These are phyloP conservation scores for Mortierella sp. DNA, from an alignment of 371 early-diverging fungal genomes.

Conservation along the genomic window DNA sequence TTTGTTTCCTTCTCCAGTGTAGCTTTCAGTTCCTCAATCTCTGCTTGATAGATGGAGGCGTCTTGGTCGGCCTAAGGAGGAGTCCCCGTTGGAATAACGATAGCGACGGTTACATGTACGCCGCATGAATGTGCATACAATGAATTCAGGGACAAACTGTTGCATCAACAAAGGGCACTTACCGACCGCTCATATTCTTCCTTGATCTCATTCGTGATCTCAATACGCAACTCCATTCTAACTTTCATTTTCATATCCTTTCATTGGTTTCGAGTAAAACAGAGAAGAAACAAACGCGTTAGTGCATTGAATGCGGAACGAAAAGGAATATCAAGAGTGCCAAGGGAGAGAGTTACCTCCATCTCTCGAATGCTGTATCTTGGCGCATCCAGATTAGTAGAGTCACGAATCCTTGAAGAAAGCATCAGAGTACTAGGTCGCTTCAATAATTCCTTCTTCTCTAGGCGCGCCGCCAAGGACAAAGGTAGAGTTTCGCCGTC, in stretches of 20 bases:
- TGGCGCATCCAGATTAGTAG: slow-evolving; percentile 50
- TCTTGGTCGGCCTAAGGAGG: slow-evolving; percentile 52
- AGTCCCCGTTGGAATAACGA: too few species aligned
- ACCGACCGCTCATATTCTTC: slow-evolving; percentile 51
- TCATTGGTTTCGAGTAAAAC: neutral
- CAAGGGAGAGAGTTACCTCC: slow-evolving; percentile 31
- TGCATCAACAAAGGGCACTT: neutral
- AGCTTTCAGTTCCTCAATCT: slow-evolving; percentile 44
- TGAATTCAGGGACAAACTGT: neutral
- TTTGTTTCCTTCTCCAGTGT: slow-evolving; percentile 34
- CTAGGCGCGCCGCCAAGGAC: slow-evolving; percentile 5
- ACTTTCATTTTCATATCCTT: slow-evolving; percentile 55
- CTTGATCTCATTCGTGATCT: slow-evolving; percentile 52
- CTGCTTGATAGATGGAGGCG: slow-evolving; percentile 36
- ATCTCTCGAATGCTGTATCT: slow-evolving; percentile 52
- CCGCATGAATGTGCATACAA: neutral
- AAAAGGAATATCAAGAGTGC: neutral
- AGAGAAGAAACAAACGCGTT: neutral
- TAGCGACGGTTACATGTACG: too few species aligned
- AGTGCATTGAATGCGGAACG: neutral
- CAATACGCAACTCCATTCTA: slow-evolving; percentile 50
- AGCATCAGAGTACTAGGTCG: slow-evolving; percentile 38
- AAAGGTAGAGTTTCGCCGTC: neutral
- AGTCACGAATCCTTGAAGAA: slow-evolving; percentile 48
- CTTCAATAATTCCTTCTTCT: slow-evolving; percentile 15